A percentile compares a stretch with the other conserved stretches of the same genome.
These are phyloP conservation scores for Coemansia sp. DNA, from an alignment of 192 early-diverging fungal species.

Conservation along the genomic window DNA sequence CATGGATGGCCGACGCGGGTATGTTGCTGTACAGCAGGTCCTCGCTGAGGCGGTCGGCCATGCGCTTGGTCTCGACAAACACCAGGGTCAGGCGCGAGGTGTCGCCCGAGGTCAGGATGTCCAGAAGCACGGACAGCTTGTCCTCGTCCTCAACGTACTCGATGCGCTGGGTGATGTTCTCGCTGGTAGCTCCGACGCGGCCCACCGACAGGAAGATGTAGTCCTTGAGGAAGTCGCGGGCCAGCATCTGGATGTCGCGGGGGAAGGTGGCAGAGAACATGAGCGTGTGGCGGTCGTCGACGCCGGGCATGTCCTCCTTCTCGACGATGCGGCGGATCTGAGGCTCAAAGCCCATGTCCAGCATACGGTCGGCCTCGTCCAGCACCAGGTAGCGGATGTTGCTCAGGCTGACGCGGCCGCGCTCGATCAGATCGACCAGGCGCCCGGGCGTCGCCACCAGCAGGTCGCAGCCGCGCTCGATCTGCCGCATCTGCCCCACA, in stretches of 20 bases:
- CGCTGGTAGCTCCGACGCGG: slow-evolving; percentile 88
- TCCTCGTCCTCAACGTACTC: slow-evolving; percentile 94
- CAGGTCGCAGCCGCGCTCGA: slow-evolving; percentile 92
- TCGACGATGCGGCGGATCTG: slow-evolving; percentile 87
- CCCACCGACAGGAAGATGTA: slow-evolving; percentile 87
- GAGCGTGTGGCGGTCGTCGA: slow-evolving; percentile 78
- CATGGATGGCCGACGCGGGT: slow-evolving; percentile 96
- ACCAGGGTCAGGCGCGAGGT: slow-evolving; percentile 79
- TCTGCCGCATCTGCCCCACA: slow-evolving; percentile 77
- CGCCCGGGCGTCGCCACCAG: slow-evolving; percentile 94
- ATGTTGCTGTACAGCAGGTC: slow-evolving; percentile 73
- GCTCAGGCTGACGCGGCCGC: slow-evolving; percentile 69
- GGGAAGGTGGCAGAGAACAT: slow-evolving; percentile 99
- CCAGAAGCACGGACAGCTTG: slow-evolving; percentile 85
- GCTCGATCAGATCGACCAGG: slow-evolving; percentile 86
- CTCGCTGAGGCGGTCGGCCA: slow-evolving; percentile 86
- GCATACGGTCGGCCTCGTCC: slow-evolving; percentile 91
- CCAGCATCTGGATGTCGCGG: slow-evolving; percentile 83
- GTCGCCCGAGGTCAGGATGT: slow-evolving; percentile 66
- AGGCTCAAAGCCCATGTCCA: slow-evolving; percentile 98
- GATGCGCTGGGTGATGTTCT: slow-evolving; percentile 93
- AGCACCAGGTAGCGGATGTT: slow-evolving; percentile 73
- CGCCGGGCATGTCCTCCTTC: slow-evolving; percentile 70
- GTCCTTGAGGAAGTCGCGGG: slow-evolving; percentile 84
- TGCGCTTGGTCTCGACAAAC: slow-evolving; percentile 96